Percentiles rank a stretch among this genome's conserved stretches.
Evolutionary conservation across 2,329 filamentous ascomycete genomes (phyloP).

Genomic region (Penicillium hordei): DNA sequence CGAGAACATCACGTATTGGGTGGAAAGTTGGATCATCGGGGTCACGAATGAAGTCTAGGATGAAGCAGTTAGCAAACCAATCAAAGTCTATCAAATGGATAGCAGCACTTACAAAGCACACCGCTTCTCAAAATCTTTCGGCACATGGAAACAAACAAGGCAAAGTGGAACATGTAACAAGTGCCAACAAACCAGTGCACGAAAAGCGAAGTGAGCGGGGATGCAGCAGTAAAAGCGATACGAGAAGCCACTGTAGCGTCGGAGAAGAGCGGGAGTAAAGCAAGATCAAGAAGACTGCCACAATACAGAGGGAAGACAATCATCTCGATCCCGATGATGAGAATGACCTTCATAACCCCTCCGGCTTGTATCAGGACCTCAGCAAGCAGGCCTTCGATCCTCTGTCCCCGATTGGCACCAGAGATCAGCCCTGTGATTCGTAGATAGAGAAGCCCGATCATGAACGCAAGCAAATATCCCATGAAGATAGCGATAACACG

Average conservation of each 20-base stretch:
- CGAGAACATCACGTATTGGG: conserved; percentile 91
- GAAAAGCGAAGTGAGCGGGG: conserved; percentile 87
- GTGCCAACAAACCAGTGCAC: conserved; percentile 99
- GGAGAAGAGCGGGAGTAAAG: conserved; percentile 85
- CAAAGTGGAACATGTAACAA: conserved; percentile 99
- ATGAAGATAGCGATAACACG: conserved; percentile 71
- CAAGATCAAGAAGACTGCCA: conserved; percentile 82
- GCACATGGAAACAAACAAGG: conserved; percentile 97
- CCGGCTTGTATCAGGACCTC: conserved; percentile 89
- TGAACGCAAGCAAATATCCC: conserved; percentile 76
- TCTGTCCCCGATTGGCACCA: conserved; percentile 53
- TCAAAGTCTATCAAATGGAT: neutral
- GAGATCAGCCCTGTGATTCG: conserved; percentile 70
- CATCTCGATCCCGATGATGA: conserved; percentile 99
- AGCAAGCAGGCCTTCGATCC: conserved; percentile 69
- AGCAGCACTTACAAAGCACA: conserved; percentile 71
- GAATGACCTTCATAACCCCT: conserved; percentile 93
- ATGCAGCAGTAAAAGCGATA: conserved; percentile 72
- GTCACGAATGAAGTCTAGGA: conserved; percentile 86
- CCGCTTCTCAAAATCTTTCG: conserved; percentile 94
- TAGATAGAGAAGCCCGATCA: conserved; percentile 76
- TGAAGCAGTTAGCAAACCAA: conserved; percentile 1
- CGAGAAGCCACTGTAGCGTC: conserved; percentile 74
- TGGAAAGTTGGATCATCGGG: conserved; percentile 98
- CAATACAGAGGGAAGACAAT: conserved; percentile 95